Evolutionary conservation across 371 early-diverging fungal genomes (phyloP).

Genomic region (Cokeromyces recurvatus): DNA sequence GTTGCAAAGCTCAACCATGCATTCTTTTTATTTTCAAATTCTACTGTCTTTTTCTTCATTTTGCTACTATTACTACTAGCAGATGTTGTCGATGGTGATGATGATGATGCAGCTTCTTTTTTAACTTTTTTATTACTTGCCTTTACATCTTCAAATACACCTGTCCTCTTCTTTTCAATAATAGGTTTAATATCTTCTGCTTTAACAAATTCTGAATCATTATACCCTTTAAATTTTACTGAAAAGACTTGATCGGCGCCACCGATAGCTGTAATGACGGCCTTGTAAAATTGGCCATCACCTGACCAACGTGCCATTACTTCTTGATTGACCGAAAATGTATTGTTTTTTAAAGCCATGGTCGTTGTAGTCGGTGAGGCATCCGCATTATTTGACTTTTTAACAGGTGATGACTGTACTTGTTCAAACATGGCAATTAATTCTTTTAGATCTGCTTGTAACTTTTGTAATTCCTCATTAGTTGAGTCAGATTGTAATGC

Average conservation of each 20-base stretch:
- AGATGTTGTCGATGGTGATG: constrained; percentile 8
- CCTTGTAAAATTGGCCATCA: constrained; percentile 73
- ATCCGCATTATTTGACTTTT: constrained; percentile 9
- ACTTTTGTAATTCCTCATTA: constrained; percentile 65
- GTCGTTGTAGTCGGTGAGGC: constrained; percentile 5
- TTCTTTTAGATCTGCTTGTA: constrained; percentile 65
- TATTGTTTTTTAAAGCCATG: constrained; percentile 24
- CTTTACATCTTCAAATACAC: constrained; percentile 42
- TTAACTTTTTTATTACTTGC: constrained; percentile 8
- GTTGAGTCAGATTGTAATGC: constrained; percentile 64
- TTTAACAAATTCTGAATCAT: constrained; percentile 50
- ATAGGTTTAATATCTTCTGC: constrained; percentile 54
- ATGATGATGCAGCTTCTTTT: constrained; percentile 5
- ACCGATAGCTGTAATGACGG: constrained; percentile 63
- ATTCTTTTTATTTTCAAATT: constrained; percentile 71
- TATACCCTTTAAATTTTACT: constrained; percentile 64
- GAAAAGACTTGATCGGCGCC: constrained; percentile 61
- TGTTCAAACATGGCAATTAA: constrained; percentile 60
- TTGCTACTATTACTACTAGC: background rate
- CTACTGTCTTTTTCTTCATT: constrained; percentile 50
- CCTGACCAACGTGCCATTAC: constrained; percentile 64
- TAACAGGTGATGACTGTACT: constrained; percentile 9
- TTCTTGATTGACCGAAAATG: constrained; percentile 53
- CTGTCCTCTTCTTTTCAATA: constrained; percentile 30
- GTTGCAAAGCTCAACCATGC: constrained; percentile 78